A percentile compares a stretch with the other conserved stretches of the same genome.
These are phyloP conservation scores for Mucor velutinosus DNA, from an alignment of 371 early-diverging fungal genomes.

Conservation along the genomic window DNA sequence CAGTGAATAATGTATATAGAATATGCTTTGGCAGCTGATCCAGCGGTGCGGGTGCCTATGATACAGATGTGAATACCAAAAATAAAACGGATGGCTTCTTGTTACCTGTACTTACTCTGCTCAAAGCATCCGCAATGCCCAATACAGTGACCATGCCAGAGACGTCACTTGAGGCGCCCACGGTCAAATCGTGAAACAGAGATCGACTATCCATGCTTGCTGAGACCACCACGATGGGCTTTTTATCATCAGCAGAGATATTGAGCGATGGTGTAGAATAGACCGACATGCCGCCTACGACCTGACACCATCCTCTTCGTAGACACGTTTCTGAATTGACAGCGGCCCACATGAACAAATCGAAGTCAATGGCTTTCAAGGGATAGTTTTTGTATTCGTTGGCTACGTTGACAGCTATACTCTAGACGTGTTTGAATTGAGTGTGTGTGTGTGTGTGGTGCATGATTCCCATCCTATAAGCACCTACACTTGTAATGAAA, in stretches of 20 bases:
- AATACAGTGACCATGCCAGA: constrained; percentile 68
- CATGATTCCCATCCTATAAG: neutral
- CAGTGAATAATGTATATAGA: constrained; percentile 73
- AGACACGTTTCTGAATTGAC: constrained; percentile 69
- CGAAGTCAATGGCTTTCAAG: constrained; percentile 69
- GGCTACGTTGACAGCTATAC: constrained; percentile 50
- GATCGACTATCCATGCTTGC: constrained; percentile 69
- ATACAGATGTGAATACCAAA: neutral
- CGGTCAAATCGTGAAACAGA: constrained; percentile 67
- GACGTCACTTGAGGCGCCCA: constrained; percentile 54
- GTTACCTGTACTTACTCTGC: constrained; percentile 46
- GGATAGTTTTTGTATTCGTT: constrained; percentile 60
- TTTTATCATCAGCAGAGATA: constrained; percentile 55
- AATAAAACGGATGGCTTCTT: too few species aligned
- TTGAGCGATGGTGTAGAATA: constrained; percentile 69
- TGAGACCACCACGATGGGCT: constrained; percentile 69
- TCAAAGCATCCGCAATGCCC: constrained; percentile 74
- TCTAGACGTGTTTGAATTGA: constrained; percentile 23
- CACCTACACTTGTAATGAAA: constrained; percentile 25
- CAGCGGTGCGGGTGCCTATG: constrained; percentile 49
- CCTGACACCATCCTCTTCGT: constrained; percentile 73
- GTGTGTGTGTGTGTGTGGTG: neutral
- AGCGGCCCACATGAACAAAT: constrained; percentile 76
- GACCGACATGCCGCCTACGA: constrained; percentile 71
- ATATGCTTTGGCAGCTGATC: constrained; percentile 63